These are phyloP conservation scores for Tuber indicum DNA, from an alignment of 495 filamentous ascomycete genomes.

Conservation along the genomic window DNA sequence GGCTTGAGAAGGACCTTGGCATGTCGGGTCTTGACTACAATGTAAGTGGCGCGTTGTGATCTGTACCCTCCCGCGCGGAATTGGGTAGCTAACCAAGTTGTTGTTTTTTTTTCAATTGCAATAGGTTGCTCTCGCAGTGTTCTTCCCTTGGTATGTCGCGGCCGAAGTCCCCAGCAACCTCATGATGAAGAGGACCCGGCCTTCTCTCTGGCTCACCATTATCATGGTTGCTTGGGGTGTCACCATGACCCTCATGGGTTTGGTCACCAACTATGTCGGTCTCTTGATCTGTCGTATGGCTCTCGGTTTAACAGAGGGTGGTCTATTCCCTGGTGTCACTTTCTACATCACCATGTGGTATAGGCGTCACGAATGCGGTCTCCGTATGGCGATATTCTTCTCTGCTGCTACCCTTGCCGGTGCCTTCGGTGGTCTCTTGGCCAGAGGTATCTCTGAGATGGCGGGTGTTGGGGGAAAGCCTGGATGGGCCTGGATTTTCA, in stretches of 20 bases:
- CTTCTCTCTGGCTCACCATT: conserved; percentile 55
- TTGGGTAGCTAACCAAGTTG: not conserved
- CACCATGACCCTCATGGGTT: conserved; percentile 54
- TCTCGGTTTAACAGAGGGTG: conserved; percentile 60
- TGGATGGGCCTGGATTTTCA: conserved; percentile 69
- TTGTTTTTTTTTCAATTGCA: conserved; percentile 47
- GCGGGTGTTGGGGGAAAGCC: conserved; percentile 51
- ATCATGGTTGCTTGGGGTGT: conserved; percentile 55
- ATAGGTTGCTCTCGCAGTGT: conserved; percentile 54
- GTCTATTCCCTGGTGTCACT: conserved; percentile 60
- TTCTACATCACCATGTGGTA: conserved; percentile 80
- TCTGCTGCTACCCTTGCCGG: conserved; percentile 50
- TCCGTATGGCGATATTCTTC: conserved; percentile 64
- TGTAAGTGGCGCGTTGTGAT: conserved; percentile 23
- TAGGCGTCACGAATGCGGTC: conserved; percentile 53
- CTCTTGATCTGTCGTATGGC: conserved; percentile 56
- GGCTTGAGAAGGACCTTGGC: conserved; percentile 53
- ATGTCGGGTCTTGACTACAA: conserved; percentile 59
- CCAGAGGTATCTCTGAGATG: conserved; percentile 60
- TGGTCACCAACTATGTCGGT: conserved; percentile 50
- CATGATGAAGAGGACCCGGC: conserved; percentile 58
- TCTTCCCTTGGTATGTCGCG: conserved; percentile 61
- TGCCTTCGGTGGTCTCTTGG: conserved; percentile 62
- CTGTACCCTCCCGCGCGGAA: not conserved
- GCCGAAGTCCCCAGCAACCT: conserved; percentile 63